Evolutionary conservation across 345 rosid genomes (phyloP).

Genomic region (Lagerstroemia speciosa): DNA sequence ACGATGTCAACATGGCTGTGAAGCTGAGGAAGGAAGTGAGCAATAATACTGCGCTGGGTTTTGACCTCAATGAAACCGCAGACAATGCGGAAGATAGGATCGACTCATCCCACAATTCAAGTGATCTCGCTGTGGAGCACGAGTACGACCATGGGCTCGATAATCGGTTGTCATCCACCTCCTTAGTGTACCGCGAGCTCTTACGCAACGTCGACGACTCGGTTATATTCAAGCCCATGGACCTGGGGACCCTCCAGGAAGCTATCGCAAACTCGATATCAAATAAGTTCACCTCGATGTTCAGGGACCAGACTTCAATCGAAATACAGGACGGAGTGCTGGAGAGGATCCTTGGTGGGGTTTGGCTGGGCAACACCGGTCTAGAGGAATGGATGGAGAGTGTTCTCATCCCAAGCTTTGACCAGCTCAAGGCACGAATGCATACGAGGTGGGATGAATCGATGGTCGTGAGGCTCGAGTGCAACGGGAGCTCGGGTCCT

Average conservation of each 20-base stretch:
- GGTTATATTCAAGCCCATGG: slow-evolving; percentile 65
- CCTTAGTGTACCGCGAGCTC: slow-evolving; percentile 39
- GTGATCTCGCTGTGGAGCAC: slow-evolving; percentile 75
- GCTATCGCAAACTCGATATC: slow-evolving; percentile 33
- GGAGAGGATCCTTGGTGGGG: slow-evolving; percentile 56
- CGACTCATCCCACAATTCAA: slow-evolving; percentile 72
- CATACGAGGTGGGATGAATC: slow-evolving; percentile 17
- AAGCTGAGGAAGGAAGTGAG: slow-evolving; percentile 56
- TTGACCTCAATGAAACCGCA: slow-evolving; percentile 76
- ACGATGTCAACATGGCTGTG: slow-evolving; percentile 32
- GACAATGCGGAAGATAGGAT: slow-evolving; percentile 53
- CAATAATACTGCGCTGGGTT: slow-evolving; percentile 23
- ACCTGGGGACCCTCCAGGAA: slow-evolving; percentile 39
- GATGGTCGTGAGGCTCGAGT: slow-evolving; percentile 42
- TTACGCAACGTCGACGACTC: slow-evolving; percentile 44
- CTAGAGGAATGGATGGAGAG: slow-evolving; percentile 79
- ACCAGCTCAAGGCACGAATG: slow-evolving; percentile 35
- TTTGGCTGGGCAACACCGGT: slow-evolving; percentile 54
- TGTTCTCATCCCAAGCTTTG: slow-evolving; percentile 60
- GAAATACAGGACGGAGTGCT: slow-evolving; percentile 63
- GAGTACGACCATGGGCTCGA: slow-evolving; percentile 53
- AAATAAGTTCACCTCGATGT: slow-evolving; percentile 34
- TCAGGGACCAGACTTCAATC: slow-evolving; percentile 22
- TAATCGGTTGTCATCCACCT: slow-evolving; percentile 34
- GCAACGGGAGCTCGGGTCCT: slow-evolving; percentile 27